Base-by-base conservation (phyloP, 2,329 filamentous ascomycete species). In the Xylariaceae sp. region DNA sequence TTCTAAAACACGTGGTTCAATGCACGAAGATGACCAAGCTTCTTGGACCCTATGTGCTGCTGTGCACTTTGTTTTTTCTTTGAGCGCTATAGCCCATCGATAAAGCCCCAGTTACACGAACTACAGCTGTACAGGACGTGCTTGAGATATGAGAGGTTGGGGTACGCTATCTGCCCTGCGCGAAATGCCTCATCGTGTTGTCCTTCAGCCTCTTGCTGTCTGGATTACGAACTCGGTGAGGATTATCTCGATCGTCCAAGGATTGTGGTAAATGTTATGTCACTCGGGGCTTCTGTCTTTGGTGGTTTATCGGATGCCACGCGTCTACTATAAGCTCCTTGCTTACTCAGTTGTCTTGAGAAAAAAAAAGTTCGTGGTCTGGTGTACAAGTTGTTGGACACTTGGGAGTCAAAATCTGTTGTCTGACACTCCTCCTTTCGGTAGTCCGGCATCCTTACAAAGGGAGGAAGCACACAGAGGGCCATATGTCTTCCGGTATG, bases 1-100 rank as follows among this genome's bases (percentile, higher is more conserved):
- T 29, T 33, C 23, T 12, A 24, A 27, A 43, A 35, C 36, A 36
- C 36, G 36, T 40, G 36, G 41, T 28, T 21, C 31, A 6, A 34
- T 18, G n/a, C 5, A 16, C 9, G 9, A 17, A 12, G 14, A 7
- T 19, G 14, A 17, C 16, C 16, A 9, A 19, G 19, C 15, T 19
- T 28, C 14, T 14, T 27, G 16, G n/a, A 36, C 18, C 26, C 17
- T 19, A 40, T 21, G 15, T 15, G 14, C 21, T 7, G 6, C 21
- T 24, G 21, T 24, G 21, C 7, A 24, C 6, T 7, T 7, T 24
- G 7, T 24, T 24, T 24, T 15, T n/a, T n/a, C 19, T 31, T 27
- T 31, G n/a, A n/a, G n/a, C n/a, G n/a, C n/a, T n/a, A n/a, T n/a
- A n/a, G n/a, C n/a, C 8, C 5, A 31, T 19, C n/a, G 15, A 16